Evolutionary conservation across 768 basidiomycete genomes (phyloP).

Genomic region (Leccinum barrowsii): DNA sequence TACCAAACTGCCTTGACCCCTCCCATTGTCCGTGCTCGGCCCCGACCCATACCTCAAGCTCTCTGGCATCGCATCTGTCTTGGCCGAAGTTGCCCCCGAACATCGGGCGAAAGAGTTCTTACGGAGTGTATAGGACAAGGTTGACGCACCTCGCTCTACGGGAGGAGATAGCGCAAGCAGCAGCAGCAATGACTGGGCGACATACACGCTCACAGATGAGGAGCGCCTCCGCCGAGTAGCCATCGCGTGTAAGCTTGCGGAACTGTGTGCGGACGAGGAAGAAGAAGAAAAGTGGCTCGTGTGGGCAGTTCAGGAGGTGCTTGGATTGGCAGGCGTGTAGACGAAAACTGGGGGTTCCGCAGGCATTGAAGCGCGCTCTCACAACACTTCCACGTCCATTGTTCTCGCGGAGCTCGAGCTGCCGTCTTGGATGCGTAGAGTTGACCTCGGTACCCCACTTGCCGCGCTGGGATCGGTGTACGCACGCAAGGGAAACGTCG

Average conservation of each 20-base stretch:
- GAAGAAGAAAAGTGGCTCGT: conserved; percentile 44
- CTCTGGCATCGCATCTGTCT: conserved; percentile 60
- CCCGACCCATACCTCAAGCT: conserved; percentile 59
- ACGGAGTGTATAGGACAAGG: conserved; percentile 22
- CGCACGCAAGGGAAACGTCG: conserved; percentile 47
- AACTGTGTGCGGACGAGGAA: conserved; percentile 33
- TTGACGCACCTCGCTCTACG: background rate
- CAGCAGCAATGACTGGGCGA: conserved; percentile 10
- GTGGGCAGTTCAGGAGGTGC: conserved; percentile 43
- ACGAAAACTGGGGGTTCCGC: background rate
- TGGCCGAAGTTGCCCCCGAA: conserved; percentile 47
- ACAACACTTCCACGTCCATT: conserved; percentile 10
- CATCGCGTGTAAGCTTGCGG: conserved; percentile 44
- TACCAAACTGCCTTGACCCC: conserved; percentile 47
- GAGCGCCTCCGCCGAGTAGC: conserved; percentile 43
- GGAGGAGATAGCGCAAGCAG: conserved; percentile 5
- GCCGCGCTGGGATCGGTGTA: conserved; percentile 66
- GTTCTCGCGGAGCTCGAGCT: conserved; percentile 51
- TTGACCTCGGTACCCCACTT: conserved; percentile 64
- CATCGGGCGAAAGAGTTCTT: conserved; percentile 27
- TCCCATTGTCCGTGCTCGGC: conserved; percentile 36
- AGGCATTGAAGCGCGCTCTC: background rate
- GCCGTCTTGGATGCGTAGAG: conserved; percentile 56
- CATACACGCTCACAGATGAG: conserved; percentile 29
- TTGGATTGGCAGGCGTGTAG: conserved; percentile 25